Evolutionary conservation across 176 grass and related monocot species (phyloP).

Genomic region (Pontederia crassipes): DNA sequence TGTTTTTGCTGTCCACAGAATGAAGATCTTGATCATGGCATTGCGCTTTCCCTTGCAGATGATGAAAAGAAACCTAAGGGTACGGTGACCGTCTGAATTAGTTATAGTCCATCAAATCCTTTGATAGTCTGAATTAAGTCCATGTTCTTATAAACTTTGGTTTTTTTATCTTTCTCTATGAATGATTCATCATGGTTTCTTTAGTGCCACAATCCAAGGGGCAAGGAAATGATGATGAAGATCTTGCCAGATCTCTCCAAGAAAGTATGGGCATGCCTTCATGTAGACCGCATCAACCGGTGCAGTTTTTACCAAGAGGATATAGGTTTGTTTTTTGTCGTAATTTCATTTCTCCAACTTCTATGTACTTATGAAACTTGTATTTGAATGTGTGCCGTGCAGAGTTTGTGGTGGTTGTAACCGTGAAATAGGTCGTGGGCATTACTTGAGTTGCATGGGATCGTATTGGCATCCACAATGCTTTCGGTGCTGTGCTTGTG

Average conservation of each 20-base stretch:
- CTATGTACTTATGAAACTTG: too few relatives aligned
- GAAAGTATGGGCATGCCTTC: conserved; percentile 58
- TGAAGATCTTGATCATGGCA: conserved; percentile 62
- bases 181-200: too few relatives aligned
- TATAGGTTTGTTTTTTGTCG: conserved; percentile 33
- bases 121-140: neutral
- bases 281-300: conserved; percentile 42
- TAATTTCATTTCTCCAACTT: too few relatives aligned
- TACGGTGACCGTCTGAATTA: conserved; percentile 1
- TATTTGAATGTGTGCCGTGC: neutral
- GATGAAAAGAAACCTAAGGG: conserved; percentile 57
- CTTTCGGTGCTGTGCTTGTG: conserved; percentile 54
- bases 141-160: neutral
- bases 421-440: conserved; percentile 72
- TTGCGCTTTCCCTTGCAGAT: conserved; percentile 80
- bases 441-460: conserved; percentile 85
- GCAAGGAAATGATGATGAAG: conserved; percentile 69
- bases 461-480: conserved; percentile 89
- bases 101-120: neutral
- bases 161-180: neutral
- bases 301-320: conserved; percentile 55
- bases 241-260: conserved; percentile 52
- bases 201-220: conserved; percentile 31
- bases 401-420: conserved; percentile 70
- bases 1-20: conserved; percentile 15